These are phyloP conservation scores for Penicillium sp. DNA, from an alignment of 2,329 filamentous ascomycete genomes.

Conservation along the genomic window DNA sequence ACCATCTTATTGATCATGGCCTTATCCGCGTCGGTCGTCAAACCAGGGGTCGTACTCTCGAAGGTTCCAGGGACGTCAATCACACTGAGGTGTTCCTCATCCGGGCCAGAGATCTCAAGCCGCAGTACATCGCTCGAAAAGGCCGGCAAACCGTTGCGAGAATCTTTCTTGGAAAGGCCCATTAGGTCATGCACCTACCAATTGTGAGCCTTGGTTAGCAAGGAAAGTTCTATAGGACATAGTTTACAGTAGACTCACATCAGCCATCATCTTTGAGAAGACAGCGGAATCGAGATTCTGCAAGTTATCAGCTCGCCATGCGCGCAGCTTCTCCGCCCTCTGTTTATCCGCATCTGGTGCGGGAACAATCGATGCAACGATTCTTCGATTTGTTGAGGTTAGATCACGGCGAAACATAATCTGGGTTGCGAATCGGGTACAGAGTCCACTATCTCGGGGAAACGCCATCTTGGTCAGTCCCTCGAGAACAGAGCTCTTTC, in stretches of 20 bases:
- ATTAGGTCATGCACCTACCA: neutral
- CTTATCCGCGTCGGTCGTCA: conserved; percentile 44
- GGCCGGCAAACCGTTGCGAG: neutral
- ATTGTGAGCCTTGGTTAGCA: neutral
- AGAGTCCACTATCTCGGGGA: neutral
- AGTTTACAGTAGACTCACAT: neutral
- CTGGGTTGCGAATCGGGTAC: neutral
- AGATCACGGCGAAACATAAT: neutral
- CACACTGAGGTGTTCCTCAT: conserved; percentile 46
- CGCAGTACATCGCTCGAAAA: conserved; percentile 40
- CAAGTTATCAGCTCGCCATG: conserved; percentile 18
- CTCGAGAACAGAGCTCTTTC: conserved; percentile 24
- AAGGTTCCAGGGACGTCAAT: conserved; percentile 56
- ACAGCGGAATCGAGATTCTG: conserved; percentile 24
- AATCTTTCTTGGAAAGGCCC: neutral
- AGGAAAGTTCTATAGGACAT: neutral
- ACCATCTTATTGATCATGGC: conserved; percentile 45
- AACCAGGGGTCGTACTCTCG: conserved; percentile 37
- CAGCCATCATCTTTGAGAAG: neutral
- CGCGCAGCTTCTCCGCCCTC: neutral
- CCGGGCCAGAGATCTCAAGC: conserved; percentile 49
- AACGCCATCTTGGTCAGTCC: neutral
- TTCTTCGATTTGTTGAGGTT: neutral
- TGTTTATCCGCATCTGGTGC: neutral
- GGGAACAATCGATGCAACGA: neutral